These are phyloP conservation scores for Cnidoscolus chayamansa DNA, from an alignment of 441 rosid genomes.

Conservation along the genomic window DNA sequence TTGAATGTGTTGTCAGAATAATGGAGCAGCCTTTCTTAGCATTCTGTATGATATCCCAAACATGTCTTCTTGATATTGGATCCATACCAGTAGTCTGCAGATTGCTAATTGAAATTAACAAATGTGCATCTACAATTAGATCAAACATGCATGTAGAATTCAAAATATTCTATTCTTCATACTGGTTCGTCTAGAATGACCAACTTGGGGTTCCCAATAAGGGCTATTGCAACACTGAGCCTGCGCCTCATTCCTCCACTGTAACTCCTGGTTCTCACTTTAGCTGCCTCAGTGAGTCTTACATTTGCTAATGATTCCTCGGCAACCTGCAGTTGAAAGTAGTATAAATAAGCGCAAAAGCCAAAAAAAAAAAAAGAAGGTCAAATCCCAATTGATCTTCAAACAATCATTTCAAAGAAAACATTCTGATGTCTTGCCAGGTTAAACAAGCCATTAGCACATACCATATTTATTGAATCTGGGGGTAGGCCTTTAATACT, in stretches of 20 bases:
- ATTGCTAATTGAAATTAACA: conserved; percentile 13
- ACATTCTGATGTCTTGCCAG: not conserved
- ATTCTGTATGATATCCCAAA: conserved; percentile 84
- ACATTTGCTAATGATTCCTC: conserved; percentile 69
- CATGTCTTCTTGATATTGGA: conserved; percentile 90
- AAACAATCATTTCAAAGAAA: not conserved
- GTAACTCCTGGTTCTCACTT: conserved; percentile 80
- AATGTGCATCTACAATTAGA: not conserved
- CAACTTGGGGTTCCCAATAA: conserved; percentile 83
- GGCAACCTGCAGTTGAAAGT: conserved; percentile 42
- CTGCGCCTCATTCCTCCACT: conserved; percentile 98
- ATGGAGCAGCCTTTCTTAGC: conserved; percentile 85
- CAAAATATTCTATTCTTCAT: conserved; percentile 18
- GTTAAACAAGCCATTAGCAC: conserved; percentile 19
- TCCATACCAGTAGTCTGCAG: conserved; percentile 85
- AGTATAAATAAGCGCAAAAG: not conserved
- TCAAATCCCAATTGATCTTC: not conserved
- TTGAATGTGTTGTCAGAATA: conserved; percentile 85
- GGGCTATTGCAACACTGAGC: conserved; percentile 87
- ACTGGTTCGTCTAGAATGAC: conserved; percentile 91
- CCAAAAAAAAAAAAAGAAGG: not conserved
- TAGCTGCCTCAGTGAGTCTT: conserved; percentile 58
- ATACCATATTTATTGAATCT: conserved; percentile 54
- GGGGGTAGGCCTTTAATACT: conserved; percentile 77
- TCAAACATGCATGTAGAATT: not conserved